A percentile compares a stretch with the other conserved stretches of the same genome.
Evolutionary conservation across 371 early-diverging fungal species (phyloP).

Genomic region (Smittium culicis): DNA sequence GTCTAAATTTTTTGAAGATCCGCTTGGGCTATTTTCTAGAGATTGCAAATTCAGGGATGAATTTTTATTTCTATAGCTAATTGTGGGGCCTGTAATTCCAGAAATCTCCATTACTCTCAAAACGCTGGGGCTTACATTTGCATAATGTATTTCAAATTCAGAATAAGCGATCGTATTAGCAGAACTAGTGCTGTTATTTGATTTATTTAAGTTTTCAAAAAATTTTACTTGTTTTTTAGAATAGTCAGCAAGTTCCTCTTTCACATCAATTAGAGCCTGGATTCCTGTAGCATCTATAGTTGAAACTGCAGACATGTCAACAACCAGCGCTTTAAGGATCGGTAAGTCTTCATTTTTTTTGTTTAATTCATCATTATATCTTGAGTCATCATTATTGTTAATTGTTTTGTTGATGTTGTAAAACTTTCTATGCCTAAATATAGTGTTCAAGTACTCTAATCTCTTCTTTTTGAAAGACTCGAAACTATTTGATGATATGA

Average conservation of each 20-base stretch:
- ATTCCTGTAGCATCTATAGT: slow-evolving; percentile 64
- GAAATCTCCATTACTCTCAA: slow-evolving; percentile 10
- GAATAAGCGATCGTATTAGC: not conserved
- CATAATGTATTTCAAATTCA: slow-evolving; percentile 11
- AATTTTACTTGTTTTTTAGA: slow-evolving; percentile 7
- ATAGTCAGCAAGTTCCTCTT: slow-evolving; percentile 18
- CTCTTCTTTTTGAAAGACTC: not conserved
- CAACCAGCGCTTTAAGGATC: slow-evolving; percentile 47
- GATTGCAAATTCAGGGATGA: not conserved
- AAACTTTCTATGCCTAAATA: slow-evolving; percentile 16
- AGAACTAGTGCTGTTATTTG: not conserved
- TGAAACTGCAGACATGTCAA: slow-evolving; percentile 69
- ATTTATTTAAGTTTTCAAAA: not conserved
- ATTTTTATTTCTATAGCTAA: not conserved
- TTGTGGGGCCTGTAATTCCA: not conserved
- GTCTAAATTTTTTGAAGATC: not conserved
- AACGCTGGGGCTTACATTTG: slow-evolving; percentile 10
- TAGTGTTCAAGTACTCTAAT: slow-evolving; percentile 1
- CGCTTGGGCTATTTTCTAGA: not conserved
- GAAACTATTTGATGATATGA: slow-evolving; percentile 12
- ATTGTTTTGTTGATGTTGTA: slow-evolving; percentile 31
- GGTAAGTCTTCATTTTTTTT: slow-evolving; percentile 29
- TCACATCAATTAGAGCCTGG: slow-evolving; percentile 49
- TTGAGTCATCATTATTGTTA: slow-evolving; percentile 35
- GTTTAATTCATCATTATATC: slow-evolving; percentile 15